phyloP scores from a whole-genome alignment of 177 flowering plant genomes.

The Vitis hybrid region DNA sequence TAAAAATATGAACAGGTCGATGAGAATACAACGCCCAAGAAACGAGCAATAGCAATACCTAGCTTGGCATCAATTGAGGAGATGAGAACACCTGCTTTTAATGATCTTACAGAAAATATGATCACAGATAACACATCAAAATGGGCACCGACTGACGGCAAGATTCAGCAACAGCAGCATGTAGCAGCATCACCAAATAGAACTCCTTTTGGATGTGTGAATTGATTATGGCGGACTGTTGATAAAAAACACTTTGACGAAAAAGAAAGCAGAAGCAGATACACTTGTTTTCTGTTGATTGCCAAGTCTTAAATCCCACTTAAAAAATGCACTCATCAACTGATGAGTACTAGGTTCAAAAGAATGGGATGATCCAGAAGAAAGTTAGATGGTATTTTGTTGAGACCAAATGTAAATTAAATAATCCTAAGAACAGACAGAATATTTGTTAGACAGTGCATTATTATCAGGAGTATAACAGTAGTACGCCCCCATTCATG shows the following conservation, averaged over 20 bases:
- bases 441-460: no score
- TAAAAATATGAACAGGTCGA: slow-evolving; percentile 46
- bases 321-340: no score
- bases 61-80: slow-evolving; percentile 62
- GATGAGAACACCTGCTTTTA: slow-evolving; percentile 40
- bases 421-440: no score
- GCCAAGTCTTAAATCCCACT: slow-evolving; percentile 4
- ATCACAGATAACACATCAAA: slow-evolving; percentile 24
- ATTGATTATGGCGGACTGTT: slow-evolving; percentile 15
- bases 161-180: slow-evolving; percentile 24
- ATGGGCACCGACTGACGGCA: slow-evolving; percentile 26
- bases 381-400: no score
- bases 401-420: no score
- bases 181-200: slow-evolving; percentile 34
- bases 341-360: no score
- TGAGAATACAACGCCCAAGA: slow-evolving; percentile 28
- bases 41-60: slow-evolving; percentile 44
- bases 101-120: slow-evolving; percentile 22
- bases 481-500: no score
- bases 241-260: no score
- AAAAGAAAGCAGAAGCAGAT: neutral
- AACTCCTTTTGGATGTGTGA: slow-evolving; percentile 57
- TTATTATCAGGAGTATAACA: no score
- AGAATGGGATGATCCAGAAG: no score
- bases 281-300: slow-evolving; percentile 7